phyloP scores from a whole-genome alignment of 176 grass and related monocot species.

The Triticum urartu region DNA sequence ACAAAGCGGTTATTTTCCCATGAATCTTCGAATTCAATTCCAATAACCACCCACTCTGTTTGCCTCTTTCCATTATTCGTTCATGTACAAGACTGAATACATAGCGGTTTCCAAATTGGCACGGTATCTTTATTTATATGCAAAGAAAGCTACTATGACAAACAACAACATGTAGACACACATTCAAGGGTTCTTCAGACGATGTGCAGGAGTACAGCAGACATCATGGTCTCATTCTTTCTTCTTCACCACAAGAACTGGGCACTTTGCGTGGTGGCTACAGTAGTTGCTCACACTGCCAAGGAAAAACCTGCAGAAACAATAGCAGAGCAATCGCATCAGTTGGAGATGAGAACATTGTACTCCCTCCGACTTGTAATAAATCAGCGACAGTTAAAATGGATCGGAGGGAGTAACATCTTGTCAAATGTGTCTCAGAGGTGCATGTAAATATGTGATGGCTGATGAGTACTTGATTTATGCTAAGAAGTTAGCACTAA shows the following conservation, averaged over 20 bases:
- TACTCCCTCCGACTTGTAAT: neutral
- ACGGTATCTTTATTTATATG: neutral
- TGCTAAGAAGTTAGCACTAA: too few relatives aligned
- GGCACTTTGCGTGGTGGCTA: neutral
- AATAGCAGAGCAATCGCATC: neutral
- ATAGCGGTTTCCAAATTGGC: neutral
- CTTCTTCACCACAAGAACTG: constrained; percentile 15
- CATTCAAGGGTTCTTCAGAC: neutral
- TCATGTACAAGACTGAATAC: neutral
- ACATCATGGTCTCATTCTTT: neutral
- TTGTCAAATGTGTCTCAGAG: neutral
- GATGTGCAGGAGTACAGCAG: neutral
- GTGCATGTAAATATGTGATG: neutral
- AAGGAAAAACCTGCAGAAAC: neutral
- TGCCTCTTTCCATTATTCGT: neutral
- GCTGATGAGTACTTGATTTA: neutral
- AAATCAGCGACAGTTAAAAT: too few relatives aligned
- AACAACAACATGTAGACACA: neutral
- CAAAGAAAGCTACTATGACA: neutral
- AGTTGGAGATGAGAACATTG: neutral
- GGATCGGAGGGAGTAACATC: neutral
- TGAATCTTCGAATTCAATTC: neutral
- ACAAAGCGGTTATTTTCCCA: neutral
- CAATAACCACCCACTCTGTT: neutral
- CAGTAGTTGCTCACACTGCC: constrained; percentile 16